These are phyloP conservation scores for Dothideomycetes sp. DNA, from an alignment of 2,329 filamentous ascomycete genomes.

Conservation along the genomic window DNA sequence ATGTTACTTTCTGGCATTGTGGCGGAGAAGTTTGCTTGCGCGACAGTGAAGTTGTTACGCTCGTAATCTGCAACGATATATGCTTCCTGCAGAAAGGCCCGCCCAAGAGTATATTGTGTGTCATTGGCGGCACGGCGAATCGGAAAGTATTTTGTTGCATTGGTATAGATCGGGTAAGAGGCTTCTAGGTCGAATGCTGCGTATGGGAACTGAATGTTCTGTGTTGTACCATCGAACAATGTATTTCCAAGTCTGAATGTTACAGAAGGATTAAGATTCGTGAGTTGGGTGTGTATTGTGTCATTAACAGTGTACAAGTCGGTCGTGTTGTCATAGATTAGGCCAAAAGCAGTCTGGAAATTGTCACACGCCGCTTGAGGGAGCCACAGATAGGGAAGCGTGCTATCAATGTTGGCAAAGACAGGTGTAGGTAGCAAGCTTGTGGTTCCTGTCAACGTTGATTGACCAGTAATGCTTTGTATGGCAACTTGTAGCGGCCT, in stretches of 20 bases:
- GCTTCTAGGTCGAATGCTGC: slow-evolving; percentile 25
- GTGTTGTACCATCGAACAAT: slow-evolving; percentile 10
- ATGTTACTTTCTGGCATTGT: slow-evolving; percentile 28
- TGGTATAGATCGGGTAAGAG: slow-evolving; percentile 14
- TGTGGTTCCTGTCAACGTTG: slow-evolving; percentile 14
- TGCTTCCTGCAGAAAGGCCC: slow-evolving; percentile 30
- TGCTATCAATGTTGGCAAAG: slow-evolving; percentile 26
- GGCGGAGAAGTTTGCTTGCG: slow-evolving; percentile 44
- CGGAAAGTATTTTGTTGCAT: slow-evolving; percentile 25
- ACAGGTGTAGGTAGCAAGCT: slow-evolving; percentile 18
- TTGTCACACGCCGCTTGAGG: slow-evolving; percentile 45
- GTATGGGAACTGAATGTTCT: slow-evolving; percentile 25
- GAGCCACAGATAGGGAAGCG: slow-evolving; percentile 37
- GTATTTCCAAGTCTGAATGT: slow-evolving; percentile 40
- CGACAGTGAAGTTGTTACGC: slow-evolving; percentile 27
- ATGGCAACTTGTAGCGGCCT: too few relatives aligned
- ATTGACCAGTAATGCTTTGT: slow-evolving; percentile 14
- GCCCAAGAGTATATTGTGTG: slow-evolving; percentile 26
- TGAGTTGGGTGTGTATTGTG: slow-evolving; percentile 42
- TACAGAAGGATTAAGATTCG: slow-evolving; percentile 38
- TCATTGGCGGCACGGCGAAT: slow-evolving; percentile 26
- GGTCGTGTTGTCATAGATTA: slow-evolving; percentile 53
- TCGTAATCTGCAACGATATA: slow-evolving; percentile 29
- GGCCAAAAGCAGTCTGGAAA: slow-evolving; percentile 53
- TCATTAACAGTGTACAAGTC: slow-evolving; percentile 54